Percentiles rank a stretch among this genome's conserved stretches.
These are phyloP conservation scores for Neurospora sp. DNA, from an alignment of 495 filamentous ascomycete genomes.

Conservation along the genomic window DNA sequence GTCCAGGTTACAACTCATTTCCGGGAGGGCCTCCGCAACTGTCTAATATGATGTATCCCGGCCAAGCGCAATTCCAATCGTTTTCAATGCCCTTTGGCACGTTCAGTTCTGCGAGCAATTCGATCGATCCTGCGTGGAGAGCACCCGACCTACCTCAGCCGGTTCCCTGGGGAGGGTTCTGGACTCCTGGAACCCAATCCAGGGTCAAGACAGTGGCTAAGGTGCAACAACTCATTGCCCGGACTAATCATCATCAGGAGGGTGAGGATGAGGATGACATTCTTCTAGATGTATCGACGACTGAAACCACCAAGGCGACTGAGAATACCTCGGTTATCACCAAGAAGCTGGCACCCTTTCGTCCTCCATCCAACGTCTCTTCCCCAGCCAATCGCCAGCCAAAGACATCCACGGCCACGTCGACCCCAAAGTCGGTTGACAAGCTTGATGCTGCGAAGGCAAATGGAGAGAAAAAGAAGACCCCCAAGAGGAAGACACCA, in stretches of 20 bases:
- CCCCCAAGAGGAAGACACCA: not conserved
- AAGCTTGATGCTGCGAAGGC: not conserved
- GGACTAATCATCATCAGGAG: conserved; percentile 4
- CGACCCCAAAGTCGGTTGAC: not conserved
- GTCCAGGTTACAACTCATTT: not conserved
- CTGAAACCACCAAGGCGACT: not conserved
- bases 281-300: conserved; percentile 9
- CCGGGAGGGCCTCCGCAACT: conserved; percentile 1
- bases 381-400: not conserved
- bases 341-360: not conserved
- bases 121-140: conserved; percentile 17
- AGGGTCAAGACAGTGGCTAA: conserved; percentile 5
- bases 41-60: conserved; percentile 5
- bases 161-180: not conserved
- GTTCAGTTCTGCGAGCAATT: not conserved
- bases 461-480: not conserved
- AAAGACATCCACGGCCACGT: not conserved
- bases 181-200: not conserved
- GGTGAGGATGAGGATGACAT: conserved; percentile 21
- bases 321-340: not conserved
- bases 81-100: conserved; percentile 6
- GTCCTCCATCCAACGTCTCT: not conserved
- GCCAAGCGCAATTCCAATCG: conserved; percentile 4
- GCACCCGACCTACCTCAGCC: conserved; percentile 18
- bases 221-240: conserved; percentile 1